Base-by-base conservation (phyloP, 2,329 filamentous ascomycete genomes). In the Aspergillus pseudotamarii region DNA sequence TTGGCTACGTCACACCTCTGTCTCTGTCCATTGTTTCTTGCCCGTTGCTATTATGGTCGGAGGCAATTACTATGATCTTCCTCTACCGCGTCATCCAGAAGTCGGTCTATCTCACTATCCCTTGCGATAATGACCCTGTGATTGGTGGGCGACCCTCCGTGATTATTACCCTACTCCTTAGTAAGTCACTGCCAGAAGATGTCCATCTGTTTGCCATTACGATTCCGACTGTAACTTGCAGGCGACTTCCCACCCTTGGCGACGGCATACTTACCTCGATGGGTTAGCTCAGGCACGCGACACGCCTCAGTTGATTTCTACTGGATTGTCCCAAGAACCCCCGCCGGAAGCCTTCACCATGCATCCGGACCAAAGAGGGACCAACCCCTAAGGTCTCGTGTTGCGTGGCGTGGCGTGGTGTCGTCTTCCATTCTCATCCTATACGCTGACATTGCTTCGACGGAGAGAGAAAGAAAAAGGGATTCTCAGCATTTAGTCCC, bases 321-420 rank as follows among this genome's bases (percentile, higher is more conserved):
- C 38, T 60, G 51, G 53, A 51, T 59, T 64, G 26, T 38, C 34
- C 14, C 43, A 38, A 12, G 61, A 57, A 30, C 9, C 21, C 32
- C 55, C 58, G 34, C 50, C 60, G 62, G 62, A 58, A 56, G 64
- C 41, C 51, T 26, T 53, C 34, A 28, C 14, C 30, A 54, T 64
- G 62, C 64, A 66, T 66, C 60, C 62, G 59, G 51, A 58, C 62
- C 54, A 62, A 62, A 63, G 53, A 50, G 59, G 55, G 46, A 53
- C 41, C 54, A 61, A 45, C 19, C 53, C 58, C 54, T 43, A 46
- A 38, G 46, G 28, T 41, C 46, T 51, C 38, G 38, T 51, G 34
- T 59, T 62, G 59, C 54, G 54, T 63, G 60, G 63, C 53, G 60
- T 58, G 56, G 63, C 54, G 34, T 63, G 50, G 51, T 54, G 34